A percentile compares a stretch with the other conserved stretches of the same genome.
phyloP scores from a whole-genome alignment of 148 eudicot species.

The Camellia granthamiana region DNA sequence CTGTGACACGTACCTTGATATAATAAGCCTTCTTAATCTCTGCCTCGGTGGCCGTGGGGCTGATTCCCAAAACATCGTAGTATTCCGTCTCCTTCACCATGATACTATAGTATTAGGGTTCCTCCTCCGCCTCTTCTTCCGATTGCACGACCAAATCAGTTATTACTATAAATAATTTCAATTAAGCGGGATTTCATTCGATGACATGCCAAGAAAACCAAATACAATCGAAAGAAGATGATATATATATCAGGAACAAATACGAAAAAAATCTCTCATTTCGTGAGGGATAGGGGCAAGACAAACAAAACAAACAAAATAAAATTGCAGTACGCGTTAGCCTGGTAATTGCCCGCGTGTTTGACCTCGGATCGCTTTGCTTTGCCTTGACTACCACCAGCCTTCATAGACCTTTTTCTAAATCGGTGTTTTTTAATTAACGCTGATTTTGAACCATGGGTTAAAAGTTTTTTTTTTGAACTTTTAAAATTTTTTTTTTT shows the following conservation, averaged over 20 bases:
- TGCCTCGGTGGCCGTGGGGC: constrained; percentile 72
- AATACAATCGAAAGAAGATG: neutral
- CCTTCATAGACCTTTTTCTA: neutral
- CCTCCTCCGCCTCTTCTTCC: neutral
- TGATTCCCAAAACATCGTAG: constrained; percentile 75
- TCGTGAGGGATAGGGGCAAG: no score
- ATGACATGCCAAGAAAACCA: neutral
- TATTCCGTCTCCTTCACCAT: constrained; percentile 93
- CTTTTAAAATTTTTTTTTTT: no score
- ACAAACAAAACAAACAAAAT: no score
- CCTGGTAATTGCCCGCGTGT: neutral
- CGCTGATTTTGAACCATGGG: no score
- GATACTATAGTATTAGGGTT: neutral
- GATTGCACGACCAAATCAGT: constrained; percentile 3
- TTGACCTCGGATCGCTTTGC: neutral
- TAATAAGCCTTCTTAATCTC: constrained; percentile 90
- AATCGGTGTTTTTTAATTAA: no score
- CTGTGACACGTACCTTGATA: constrained; percentile 46
- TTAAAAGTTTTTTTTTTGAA: no score
- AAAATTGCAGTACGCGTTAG: neutral
- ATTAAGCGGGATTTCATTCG: neutral
- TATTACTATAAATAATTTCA: neutral
- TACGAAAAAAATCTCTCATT: no score
- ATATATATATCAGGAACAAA: no score
- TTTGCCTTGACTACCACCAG: constrained; percentile 1